phyloP scores from a whole-genome alignment of 768 basidiomycete species.

The Lactifluus piperatus region DNA sequence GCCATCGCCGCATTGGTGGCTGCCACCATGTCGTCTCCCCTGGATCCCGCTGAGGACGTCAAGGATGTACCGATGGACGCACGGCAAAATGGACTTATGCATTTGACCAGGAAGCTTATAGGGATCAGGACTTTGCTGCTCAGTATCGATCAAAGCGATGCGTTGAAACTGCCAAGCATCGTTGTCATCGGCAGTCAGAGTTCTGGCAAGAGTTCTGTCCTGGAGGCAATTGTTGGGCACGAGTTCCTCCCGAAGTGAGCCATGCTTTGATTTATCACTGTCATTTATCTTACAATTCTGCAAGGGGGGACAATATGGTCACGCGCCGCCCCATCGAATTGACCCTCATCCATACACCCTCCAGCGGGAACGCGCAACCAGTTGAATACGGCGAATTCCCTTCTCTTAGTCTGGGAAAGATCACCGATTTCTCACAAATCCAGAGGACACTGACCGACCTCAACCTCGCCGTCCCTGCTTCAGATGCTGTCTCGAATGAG shows the following conservation, averaged over 20 bases:
- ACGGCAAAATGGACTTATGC: constrained; percentile 79
- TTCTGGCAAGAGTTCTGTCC: constrained; percentile 94
- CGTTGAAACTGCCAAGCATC: constrained; percentile 91
- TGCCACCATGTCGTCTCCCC: constrained; percentile 70
- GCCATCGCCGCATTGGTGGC: constrained; percentile 69
- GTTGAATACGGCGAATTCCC: constrained; percentile 94
- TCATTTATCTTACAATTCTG: constrained; percentile 3
- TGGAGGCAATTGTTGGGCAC: constrained; percentile 96
- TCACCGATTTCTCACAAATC: constrained; percentile 85
- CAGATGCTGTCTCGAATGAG: constrained; percentile 85
- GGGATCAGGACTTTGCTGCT: constrained; percentile 93
- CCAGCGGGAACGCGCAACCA: constrained; percentile 42
- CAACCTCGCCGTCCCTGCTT: constrained; percentile 86
- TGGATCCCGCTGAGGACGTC: constrained; percentile 37
- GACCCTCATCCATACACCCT: constrained; percentile 88
- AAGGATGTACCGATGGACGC: constrained; percentile 34
- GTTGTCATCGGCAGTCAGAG: constrained; percentile 98
- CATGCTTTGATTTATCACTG: background rate
- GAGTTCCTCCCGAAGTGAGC: constrained; percentile 97
- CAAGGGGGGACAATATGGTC: constrained; percentile 97
- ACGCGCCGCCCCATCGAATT: constrained; percentile 97
- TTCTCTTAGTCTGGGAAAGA: constrained; percentile 76
- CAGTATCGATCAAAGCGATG: constrained; percentile 92
- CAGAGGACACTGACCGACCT: constrained; percentile 91
- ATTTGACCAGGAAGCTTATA: constrained; percentile 90